Evolutionary conservation across 164 flowering plant species (phyloP).

Genomic region (Taxillus chinensis): DNA sequence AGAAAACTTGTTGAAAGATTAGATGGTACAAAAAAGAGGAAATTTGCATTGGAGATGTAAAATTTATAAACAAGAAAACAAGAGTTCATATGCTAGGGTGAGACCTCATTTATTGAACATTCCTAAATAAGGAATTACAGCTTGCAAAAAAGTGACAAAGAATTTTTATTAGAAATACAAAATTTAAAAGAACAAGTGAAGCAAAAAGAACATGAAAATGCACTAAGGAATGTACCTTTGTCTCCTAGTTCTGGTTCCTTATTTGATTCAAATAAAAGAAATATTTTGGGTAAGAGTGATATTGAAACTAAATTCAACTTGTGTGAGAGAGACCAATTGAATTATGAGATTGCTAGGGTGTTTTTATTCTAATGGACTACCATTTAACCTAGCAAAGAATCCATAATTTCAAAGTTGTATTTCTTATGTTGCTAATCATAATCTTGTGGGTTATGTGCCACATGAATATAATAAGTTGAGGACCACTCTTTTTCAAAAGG

Average conservation of each 20-base stretch:
- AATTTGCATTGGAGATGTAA: not conserved
- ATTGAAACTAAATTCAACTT: conserved; percentile 1
- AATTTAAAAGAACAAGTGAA: no score
- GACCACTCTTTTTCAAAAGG: not conserved
- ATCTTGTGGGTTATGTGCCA: no score
- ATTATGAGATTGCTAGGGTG: not conserved
- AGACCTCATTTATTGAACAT: no score
- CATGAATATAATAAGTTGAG: no score
- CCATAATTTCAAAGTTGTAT: no score
- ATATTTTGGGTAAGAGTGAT: no score
- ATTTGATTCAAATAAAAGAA: not conserved
- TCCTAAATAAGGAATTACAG: not conserved
- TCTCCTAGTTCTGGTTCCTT: not conserved
- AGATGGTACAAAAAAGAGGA: no score
- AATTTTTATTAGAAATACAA: not conserved
- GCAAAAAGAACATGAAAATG: not conserved
- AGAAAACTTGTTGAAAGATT: no score
- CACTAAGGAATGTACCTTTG: conserved; percentile 1
- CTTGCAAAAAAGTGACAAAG: conserved; percentile 1
- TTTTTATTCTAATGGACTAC: not conserved
- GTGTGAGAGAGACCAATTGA: not conserved
- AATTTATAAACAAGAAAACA: not conserved
- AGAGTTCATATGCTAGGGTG: no score
- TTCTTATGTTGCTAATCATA: no score
- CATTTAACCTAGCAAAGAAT: no score